Conservation (phyloP, 164 flowering plant genomes). For the Vitis cinerea region DNA sequence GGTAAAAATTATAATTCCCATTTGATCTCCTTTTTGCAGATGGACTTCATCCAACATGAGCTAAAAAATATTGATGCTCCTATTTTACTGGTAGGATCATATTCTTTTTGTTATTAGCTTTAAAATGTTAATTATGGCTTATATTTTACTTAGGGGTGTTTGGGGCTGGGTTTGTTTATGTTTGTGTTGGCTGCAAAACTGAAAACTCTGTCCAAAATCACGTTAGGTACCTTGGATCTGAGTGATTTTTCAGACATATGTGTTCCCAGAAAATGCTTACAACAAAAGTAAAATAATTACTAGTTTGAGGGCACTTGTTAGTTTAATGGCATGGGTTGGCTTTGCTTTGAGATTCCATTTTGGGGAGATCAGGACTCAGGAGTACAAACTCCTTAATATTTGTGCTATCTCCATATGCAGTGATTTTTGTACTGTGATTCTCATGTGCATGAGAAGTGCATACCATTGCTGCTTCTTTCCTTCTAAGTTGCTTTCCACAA, state of each 20-base stretch:
- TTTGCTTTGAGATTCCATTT: no score
- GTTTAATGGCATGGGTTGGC: no score
- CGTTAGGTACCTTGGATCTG: neutral
- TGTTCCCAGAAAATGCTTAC: neutral
- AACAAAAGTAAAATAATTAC: no score
- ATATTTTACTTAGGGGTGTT: neutral
- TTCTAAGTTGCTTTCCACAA: no score
- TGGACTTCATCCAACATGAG: conserved; percentile 43
- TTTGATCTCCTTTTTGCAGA: conserved; percentile 31
- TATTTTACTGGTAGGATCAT: conserved; percentile 52
- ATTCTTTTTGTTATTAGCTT: neutral
- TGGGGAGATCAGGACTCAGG: no score
- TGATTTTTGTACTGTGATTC: no score
- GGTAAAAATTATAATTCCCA: neutral
- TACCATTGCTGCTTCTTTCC: no score
- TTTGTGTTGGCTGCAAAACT: neutral
- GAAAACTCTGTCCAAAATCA: neutral
- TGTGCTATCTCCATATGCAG: no score
- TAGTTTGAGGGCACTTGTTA: no score
- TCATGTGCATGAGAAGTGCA: no score
- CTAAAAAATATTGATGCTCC: conserved; percentile 43
- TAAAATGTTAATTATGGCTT: neutral
- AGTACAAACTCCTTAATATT: no score
- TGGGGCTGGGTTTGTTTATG: no score
- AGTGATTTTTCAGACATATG: neutral